Evolutionary conservation across 805 yeast genomes (phyloP), one percentile per base, ranked within the genome.

Genomic region (Kodamaea nitidulidarum): DNA sequence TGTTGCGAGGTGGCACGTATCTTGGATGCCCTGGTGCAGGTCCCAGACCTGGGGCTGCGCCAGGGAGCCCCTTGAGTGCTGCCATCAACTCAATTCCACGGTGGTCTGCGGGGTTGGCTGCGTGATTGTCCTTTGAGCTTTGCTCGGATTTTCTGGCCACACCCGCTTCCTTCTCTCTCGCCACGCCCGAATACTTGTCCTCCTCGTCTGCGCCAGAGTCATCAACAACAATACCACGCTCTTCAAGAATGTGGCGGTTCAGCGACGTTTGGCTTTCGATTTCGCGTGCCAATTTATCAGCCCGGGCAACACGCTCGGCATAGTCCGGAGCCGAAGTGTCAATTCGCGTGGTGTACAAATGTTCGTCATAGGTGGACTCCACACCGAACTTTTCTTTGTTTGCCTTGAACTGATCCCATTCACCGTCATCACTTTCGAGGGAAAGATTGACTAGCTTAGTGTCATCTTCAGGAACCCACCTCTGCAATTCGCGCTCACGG

Each of bases 391-490:
- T 83, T 42, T 79, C 75, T 58, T 86, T 84, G 61, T 93, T 93
- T n/a, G 79, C 91, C 39, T 85, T 84, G 63, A 93, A 93, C 66
- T 93, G 98, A 63, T 93, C 96, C 98, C 98, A 93, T 7, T 57
- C 54, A 11, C 61, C 64, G 15, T 46, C 45, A 7, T 51, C 50
- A 26, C 70, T 75, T 11, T 71, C 76, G 18, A 76, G 58, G 0
- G 59, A 32, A 29, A 63, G 43, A 3, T 46, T 47, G 10, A 16
- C 58, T 52, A 10, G 67, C 71, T 37, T 70, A 74, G 71, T 56
- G 14, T 55, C 52, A 15, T 43, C 46, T 38, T 84, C 95, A 4
- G 95, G 95, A 15, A 76, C 76, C 98, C 98, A 91, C 51, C 70
- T 74, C 61, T 84, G 79, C 39, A 93, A 74, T 52, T 82, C 88